A percentile compares a stretch with the other conserved stretches of the same genome.
Conservation (phyloP, 768 basidiomycete genomes). For the Lactifluus pinguis region DNA sequence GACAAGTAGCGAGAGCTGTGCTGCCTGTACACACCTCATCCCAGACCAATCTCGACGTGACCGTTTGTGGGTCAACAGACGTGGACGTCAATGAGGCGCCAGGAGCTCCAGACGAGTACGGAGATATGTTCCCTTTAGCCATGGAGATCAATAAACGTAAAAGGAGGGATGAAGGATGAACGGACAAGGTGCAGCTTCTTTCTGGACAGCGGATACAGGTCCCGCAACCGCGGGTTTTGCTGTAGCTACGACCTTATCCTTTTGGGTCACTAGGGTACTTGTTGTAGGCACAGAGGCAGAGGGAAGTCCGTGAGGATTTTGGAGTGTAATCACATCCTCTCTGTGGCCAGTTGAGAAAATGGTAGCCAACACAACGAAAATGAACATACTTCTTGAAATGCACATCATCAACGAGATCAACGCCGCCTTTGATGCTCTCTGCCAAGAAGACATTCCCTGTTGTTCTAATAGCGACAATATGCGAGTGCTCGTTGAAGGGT, state of each 20-base stretch:
- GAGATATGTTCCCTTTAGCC: constrained; percentile 77
- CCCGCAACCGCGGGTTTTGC: constrained; percentile 23
- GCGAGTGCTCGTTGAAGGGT: constrained; percentile 91
- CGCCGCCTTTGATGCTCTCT: constrained; percentile 80
- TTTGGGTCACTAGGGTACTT: constrained; percentile 24
- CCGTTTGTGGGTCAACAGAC: constrained; percentile 67
- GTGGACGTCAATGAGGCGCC: constrained; percentile 95
- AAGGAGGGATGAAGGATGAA: not conserved
- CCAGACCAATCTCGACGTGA: constrained; percentile 78
- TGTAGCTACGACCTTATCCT: constrained; percentile 28
- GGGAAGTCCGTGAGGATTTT: constrained; percentile 81
- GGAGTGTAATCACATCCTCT: constrained; percentile 86
- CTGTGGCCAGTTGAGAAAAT: constrained; percentile 29
- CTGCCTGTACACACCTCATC: constrained; percentile 56
- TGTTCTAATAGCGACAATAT: constrained; percentile 82
- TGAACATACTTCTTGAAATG: constrained; percentile 68
- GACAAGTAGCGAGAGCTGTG: not conserved
- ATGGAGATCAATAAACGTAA: constrained; percentile 1
- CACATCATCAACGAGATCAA: constrained; percentile 79
- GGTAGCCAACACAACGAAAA: not conserved
- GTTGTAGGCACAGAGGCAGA: constrained; percentile 37
- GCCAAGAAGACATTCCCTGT: constrained; percentile 92
- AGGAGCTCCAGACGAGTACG: constrained; percentile 80
- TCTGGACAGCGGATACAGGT: constrained; percentile 18
- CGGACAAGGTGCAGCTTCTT: constrained; percentile 54